phyloP scores from a whole-genome alignment of 176 grass and related monocot genomes.

The Carex cristatella region DNA sequence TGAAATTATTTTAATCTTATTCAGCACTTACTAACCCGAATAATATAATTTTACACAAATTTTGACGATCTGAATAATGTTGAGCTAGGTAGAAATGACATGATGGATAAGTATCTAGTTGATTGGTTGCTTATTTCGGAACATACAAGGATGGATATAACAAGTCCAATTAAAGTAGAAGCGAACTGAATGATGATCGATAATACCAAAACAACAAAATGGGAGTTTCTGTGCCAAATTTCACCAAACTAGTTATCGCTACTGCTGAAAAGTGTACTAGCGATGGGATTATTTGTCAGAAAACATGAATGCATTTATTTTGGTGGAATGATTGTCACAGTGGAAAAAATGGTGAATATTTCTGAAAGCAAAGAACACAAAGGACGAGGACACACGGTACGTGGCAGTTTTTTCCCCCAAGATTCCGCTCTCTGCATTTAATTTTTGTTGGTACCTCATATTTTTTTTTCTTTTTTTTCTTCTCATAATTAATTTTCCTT shows the following conservation, averaged over 20 bases:
- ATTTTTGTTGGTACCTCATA: neutral
- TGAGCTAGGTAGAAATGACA: too few relatives aligned
- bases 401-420: neutral
- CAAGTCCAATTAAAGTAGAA: neutral
- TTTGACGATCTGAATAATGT: too few relatives aligned
- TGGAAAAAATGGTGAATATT: neutral
- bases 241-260: neutral
- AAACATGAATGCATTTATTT: neutral
- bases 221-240: neutral
- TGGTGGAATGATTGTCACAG: neutral
- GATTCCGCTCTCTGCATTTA: neutral
- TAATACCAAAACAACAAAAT: neutral
- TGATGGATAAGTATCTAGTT: neutral
- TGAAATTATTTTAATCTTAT: too few relatives aligned
- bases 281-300: neutral
- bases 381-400: neutral
- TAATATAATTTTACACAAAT: too few relatives aligned
- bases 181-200: neutral
- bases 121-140: neutral
- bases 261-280: neutral
- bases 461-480: neutral
- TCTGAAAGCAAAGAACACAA: neutral
- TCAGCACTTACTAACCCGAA: neutral
- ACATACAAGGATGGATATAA: neutral
- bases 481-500: neutral